Conservation (phyloP, 106 monocot genomes). For the Acanthochlamys bracteata region DNA sequence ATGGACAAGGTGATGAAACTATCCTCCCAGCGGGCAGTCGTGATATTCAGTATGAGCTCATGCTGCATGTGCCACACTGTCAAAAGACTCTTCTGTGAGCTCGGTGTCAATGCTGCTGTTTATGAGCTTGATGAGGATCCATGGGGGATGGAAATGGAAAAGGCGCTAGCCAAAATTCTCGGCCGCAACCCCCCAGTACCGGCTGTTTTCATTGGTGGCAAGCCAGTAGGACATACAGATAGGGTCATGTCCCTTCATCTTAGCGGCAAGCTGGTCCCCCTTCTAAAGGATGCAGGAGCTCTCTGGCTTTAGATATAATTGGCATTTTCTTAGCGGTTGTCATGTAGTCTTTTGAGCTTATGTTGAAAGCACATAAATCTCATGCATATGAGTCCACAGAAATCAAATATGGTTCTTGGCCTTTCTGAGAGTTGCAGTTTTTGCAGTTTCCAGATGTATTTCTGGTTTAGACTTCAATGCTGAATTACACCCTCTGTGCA, state of each 20-base stretch:
- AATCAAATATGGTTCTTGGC: no score
- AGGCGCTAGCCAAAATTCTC: slow-evolving; percentile 17
- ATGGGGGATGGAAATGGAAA: slow-evolving; percentile 25
- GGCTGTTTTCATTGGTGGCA: slow-evolving; percentile 34
- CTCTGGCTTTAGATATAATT: slow-evolving; percentile 14
- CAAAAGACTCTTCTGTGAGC: slow-evolving; percentile 19
- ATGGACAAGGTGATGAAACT: slow-evolving; percentile 32
- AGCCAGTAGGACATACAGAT: slow-evolving; percentile 25
- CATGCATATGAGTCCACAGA: no score
- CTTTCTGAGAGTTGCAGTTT: no score
- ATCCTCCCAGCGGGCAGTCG: slow-evolving; percentile 26
- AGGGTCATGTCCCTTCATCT: slow-evolving; percentile 30
- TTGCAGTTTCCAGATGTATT: no score
- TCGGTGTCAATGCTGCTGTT: slow-evolving; percentile 19
- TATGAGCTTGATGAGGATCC: slow-evolving; percentile 29
- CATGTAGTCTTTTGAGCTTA: slow-evolving; percentile 1
- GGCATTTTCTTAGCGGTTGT: not conserved
- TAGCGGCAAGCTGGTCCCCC: slow-evolving; percentile 21
- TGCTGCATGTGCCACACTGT: slow-evolving; percentile 41
- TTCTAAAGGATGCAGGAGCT: slow-evolving; percentile 30
- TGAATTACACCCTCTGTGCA: no score
- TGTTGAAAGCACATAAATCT: no score
- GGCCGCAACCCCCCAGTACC: slow-evolving; percentile 27
- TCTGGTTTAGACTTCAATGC: no score
- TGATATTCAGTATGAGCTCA: slow-evolving; percentile 31